These are phyloP conservation scores for Cordyceps javanica DNA, from an alignment of 2,329 filamentous ascomycete species.

Conservation along the genomic window DNA sequence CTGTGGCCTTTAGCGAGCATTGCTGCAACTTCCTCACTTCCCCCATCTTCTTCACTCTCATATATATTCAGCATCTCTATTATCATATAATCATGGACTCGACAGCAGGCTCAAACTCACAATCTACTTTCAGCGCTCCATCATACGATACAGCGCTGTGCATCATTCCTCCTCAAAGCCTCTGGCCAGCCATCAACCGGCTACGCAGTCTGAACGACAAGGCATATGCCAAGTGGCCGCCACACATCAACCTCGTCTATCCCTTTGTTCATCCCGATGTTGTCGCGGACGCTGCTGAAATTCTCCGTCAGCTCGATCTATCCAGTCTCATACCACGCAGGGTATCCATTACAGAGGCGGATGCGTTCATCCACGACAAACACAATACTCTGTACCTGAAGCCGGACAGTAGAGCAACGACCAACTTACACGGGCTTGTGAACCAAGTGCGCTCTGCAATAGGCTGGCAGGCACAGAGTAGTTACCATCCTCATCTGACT, in stretches of 20 bases:
- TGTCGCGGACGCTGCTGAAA: conserved; percentile 37
- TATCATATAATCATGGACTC: neutral
- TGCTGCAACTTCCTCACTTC: neutral
- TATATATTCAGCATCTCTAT: neutral
- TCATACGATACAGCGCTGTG: conserved; percentile 57
- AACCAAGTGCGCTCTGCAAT: conserved; percentile 30
- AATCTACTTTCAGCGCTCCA: neutral
- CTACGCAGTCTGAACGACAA: conserved; percentile 59
- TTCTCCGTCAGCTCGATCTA: conserved; percentile 17
- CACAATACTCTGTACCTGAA: conserved; percentile 44
- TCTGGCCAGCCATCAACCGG: conserved; percentile 44
- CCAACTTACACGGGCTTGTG: conserved; percentile 20
- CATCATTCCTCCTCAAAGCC: conserved; percentile 45
- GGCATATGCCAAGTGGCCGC: conserved; percentile 55
- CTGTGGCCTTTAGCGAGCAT: neutral
- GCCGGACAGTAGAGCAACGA: conserved; percentile 14
- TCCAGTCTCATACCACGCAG: neutral
- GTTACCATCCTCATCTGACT: conserved; percentile 47
- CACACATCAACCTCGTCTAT: conserved; percentile 61
- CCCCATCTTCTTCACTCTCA: neutral
- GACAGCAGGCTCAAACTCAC: neutral
- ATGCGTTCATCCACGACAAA: conserved; percentile 42
- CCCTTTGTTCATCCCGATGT: conserved; percentile 50
- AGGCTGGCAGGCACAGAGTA: conserved; percentile 20
- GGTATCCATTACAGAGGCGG: conserved; percentile 21